phyloP scores from a whole-genome alignment of 2,329 filamentous ascomycete species.

The Fusarium neocosmosporiellum region DNA sequence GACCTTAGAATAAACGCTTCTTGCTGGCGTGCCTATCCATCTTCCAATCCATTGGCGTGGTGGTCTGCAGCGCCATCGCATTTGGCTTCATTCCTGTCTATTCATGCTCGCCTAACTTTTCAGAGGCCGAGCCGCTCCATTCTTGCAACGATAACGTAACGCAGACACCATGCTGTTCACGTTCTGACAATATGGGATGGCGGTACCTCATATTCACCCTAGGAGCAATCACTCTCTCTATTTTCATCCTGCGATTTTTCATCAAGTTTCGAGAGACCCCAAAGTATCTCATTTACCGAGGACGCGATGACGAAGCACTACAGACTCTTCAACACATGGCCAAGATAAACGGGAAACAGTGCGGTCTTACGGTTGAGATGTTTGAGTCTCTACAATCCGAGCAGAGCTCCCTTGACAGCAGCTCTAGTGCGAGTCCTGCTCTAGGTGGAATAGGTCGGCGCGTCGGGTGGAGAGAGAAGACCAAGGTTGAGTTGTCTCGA shows the following conservation, averaged over 20 bases:
- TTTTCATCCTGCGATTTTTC: slow-evolving; percentile 58
- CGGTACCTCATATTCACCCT: slow-evolving; percentile 59
- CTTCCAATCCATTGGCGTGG: slow-evolving; percentile 67
- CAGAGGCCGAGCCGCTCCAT: slow-evolving; percentile 52
- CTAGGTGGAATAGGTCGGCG: slow-evolving; percentile 34
- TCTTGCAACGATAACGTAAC: slow-evolving; percentile 54
- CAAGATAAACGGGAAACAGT: slow-evolving; percentile 49
- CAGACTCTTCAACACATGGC: slow-evolving; percentile 60
- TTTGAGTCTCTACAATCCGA: slow-evolving; percentile 46
- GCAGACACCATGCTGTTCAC: slow-evolving; percentile 50
- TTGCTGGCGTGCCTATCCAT: slow-evolving; percentile 63
- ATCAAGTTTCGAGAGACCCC: slow-evolving; percentile 60
- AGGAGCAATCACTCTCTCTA: slow-evolving; percentile 55
- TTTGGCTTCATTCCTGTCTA: slow-evolving; percentile 64
- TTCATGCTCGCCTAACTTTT: slow-evolving; percentile 63
- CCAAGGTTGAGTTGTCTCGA: slow-evolving; percentile 30
- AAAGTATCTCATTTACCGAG: slow-evolving; percentile 57
- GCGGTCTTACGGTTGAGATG: slow-evolving; percentile 51
- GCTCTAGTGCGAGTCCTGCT: slow-evolving; percentile 20
- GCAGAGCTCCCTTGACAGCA: slow-evolving; percentile 33
- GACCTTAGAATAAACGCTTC: slow-evolving; percentile 56
- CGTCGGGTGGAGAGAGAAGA: slow-evolving; percentile 26
- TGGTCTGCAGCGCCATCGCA: slow-evolving; percentile 61
- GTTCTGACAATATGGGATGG: slow-evolving; percentile 61
- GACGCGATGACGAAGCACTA: slow-evolving; percentile 59